Evolutionary conservation across 306 rosid species (phyloP).

Genomic region (Gynostemma pentaphyllum): DNA sequence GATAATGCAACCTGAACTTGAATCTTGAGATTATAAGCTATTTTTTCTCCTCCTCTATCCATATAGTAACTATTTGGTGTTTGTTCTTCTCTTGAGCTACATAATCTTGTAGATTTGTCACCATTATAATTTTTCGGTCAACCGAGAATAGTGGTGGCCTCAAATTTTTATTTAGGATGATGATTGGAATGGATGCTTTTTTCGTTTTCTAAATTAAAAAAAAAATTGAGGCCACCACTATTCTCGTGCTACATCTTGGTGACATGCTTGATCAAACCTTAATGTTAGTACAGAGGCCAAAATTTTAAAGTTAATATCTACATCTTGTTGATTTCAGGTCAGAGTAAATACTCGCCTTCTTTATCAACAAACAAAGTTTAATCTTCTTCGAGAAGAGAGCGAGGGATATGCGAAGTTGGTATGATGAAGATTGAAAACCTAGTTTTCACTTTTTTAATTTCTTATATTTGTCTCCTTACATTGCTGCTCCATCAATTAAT

Average conservation of each 20-base stretch:
- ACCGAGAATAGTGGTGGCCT: neutral
- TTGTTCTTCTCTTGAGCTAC: neutral
- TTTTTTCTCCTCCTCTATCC: neutral
- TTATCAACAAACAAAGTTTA: constrained; percentile 96
- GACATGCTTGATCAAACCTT: neutral
- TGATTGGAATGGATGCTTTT: too few species aligned
- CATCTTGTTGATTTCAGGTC: constrained; percentile 51
- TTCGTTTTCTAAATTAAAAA: too few species aligned
- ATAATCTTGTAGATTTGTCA: neutral
- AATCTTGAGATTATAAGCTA: neutral
- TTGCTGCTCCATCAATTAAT: neutral
- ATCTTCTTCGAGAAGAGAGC: constrained; percentile 98
- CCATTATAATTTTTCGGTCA: neutral
- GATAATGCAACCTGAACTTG: neutral
- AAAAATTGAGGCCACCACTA: neutral
- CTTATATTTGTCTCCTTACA: neutral
- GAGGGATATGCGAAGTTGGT: constrained; percentile 99
- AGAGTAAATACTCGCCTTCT: constrained; percentile 96
- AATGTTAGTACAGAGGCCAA: neutral
- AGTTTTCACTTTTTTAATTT: neutral
- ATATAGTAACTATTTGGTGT: neutral
- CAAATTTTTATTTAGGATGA: neutral
- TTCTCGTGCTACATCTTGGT: too few species aligned
- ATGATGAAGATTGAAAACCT: constrained; percentile 14
- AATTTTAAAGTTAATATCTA: constrained; percentile 8